Base-by-base conservation (phyloP, 257 asterid genomes). In the Schizonepeta tenuifolia region DNA sequence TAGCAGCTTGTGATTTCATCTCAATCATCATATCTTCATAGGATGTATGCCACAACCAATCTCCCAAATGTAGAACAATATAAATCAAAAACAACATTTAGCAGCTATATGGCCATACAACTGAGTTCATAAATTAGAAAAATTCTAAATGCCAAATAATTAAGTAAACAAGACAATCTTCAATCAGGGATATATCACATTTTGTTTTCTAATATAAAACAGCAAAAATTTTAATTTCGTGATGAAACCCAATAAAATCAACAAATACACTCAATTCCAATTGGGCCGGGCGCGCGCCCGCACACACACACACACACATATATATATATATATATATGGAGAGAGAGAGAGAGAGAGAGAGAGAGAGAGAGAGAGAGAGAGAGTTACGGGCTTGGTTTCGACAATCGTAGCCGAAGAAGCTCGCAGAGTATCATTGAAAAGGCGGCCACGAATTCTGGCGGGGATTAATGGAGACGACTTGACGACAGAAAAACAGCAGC, bases 331-430 rank as follows among this genome's bases (percentile, higher is more conserved):
- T n/a, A n/a, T n/a, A n/a, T n/a, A n/a, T n/a, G n/a, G n/a, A n/a
- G n/a, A n/a, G n/a, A n/a, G n/a, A n/a, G n/a, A n/a, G n/a, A n/a
- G n/a, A n/a, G 8, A 66, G 46, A 67, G 17, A 41, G 17, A 41
- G 49, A 31, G 43, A 35, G 57, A 55, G 56, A 50, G 63, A 20
- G 18, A 59, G 70, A 56, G 66, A 59, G 33, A 38, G 61, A 55
- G 69, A 28, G 28, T 67, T 77, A 87, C 93, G 24, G 82, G 85
- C 38, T 69, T 78, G 57, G 86, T 71, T 72, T 84, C 81, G n/a
- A 78, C 77, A 21, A 36, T 54, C 50, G 88, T 66, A 18, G 89
- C 41, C 5, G 90, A 78, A 61, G 85, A 79, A 70, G 94, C 88
- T 28, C 74, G 74, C 43, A 41, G 22, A 47, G 53, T 71, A 46